Conservation (phyloP, 495 filamentous ascomycete genomes). For the Penicillium canariense region DNA sequence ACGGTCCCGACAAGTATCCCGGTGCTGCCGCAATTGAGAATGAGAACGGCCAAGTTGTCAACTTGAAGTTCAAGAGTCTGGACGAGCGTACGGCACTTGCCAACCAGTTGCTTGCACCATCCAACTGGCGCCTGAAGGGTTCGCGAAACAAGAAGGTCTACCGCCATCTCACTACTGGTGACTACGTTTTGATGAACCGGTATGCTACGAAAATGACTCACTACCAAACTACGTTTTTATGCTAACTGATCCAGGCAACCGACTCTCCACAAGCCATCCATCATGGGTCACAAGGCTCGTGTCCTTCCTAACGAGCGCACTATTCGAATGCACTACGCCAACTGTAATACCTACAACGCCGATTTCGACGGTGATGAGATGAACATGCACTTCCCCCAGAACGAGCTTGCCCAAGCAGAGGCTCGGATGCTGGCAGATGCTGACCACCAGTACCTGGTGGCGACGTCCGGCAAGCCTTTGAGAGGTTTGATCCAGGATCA, state of each 20-base stretch:
- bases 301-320: constrained; percentile 93
- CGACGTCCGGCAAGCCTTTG: constrained; percentile 89
- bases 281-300: constrained; percentile 95
- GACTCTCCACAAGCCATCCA: constrained; percentile 99
- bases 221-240: not conserved
- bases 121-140: constrained; percentile 68
- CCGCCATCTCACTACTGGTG: constrained; percentile 91
- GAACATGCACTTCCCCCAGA: constrained; percentile 99
- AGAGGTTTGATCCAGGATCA: constrained; percentile 99
- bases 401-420: constrained; percentile 89
- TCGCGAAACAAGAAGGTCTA: constrained; percentile 94
- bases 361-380: constrained; percentile 99
- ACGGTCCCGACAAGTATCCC: constrained; percentile 90
- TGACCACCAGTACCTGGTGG: constrained; percentile 94
- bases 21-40: constrained; percentile 93
- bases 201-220: not conserved
- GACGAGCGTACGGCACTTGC: constrained; percentile 85
- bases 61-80: constrained; percentile 75
- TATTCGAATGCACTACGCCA: constrained; percentile 99
- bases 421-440: constrained; percentile 91
- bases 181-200: constrained; percentile 98
- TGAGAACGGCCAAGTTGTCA: constrained; percentile 88
- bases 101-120: constrained; percentile 89
- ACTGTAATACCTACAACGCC: constrained; percentile 99
- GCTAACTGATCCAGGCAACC: constrained; percentile 55